Percentiles rank a stretch among this genome's conserved stretches.
Conservation (phyloP, 1,139 yeast genomes). For the Diutina mesorugosa region DNA sequence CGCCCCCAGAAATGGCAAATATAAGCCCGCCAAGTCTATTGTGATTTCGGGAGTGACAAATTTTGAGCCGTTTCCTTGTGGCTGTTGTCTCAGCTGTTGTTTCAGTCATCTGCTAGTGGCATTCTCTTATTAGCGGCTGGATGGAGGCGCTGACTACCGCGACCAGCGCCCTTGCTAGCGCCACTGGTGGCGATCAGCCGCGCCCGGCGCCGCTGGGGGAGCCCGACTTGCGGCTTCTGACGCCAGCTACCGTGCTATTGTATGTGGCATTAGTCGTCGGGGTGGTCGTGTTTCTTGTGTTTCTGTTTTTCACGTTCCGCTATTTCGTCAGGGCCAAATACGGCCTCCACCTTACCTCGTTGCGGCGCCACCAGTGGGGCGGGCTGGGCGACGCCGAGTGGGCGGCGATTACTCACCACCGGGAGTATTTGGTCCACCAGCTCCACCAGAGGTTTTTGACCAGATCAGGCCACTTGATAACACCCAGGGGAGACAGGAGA, state of each 20-base stretch:
- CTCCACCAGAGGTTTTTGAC: constrained; percentile 12
- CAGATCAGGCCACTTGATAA: not conserved
- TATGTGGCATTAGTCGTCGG: constrained; percentile 44
- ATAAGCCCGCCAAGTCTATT: not conserved
- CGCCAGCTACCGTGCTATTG: not conserved
- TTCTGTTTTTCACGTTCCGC: constrained; percentile 45
- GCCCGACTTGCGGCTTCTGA: not conserved
- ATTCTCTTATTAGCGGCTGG: too few species aligned
- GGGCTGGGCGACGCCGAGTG: constrained; percentile 11
- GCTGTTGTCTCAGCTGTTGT: not conserved
- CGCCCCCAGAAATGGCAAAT: not conserved
- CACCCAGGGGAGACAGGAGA: constrained; percentile 19
- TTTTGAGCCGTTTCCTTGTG: too few species aligned
- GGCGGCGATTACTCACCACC: constrained; percentile 20
- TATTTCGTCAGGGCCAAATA: constrained; percentile 43
- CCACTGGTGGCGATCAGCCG: not conserved
- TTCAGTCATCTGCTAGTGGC: not conserved
- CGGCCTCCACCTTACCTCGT: constrained; percentile 37
- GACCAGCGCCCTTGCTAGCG: too few species aligned
- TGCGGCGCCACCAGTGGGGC: constrained; percentile 7
- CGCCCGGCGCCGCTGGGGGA: not conserved
- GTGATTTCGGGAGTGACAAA: too few species aligned
- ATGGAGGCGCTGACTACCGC: too few species aligned
- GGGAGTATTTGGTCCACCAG: constrained; percentile 17
- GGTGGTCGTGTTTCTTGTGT: constrained; percentile 37